Evolutionary conservation across 1,284 basidiomycete species (phyloP), one percentile per base, ranked within the genome.

Genomic region (Ustilago hordei): DNA sequence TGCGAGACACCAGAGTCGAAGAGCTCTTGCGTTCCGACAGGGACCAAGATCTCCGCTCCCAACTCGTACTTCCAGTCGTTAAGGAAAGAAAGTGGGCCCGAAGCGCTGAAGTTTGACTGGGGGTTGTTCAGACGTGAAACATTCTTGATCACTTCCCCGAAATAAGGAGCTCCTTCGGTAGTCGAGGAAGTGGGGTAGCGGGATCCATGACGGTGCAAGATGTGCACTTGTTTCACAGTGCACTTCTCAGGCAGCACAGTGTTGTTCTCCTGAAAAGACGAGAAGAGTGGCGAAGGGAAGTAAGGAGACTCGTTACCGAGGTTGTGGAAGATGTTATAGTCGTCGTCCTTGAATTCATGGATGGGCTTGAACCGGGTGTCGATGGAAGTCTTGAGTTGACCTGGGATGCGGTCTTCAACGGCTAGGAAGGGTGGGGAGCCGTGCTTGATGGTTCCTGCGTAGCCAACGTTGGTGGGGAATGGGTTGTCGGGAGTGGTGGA

Each of bases 1-100:
- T 80, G 66, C 36, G 76, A 48, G 2, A 86, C 83, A 57, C 84
- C 86, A 31, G 78, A 78, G 53, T 84, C 81, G 48, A 84, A 87
- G n/a, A 87, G 75, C 82, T 95, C 92, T 82, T 93, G 91, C 47
- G 93, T 88, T 60, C 93, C 93, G 72, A 94, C 93, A 0, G 93
- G 93, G 28, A 93, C 93, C 60, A 95, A 87, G 35, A 90, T 83
- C 88, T 95, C 93, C 87, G 92, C 84, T 19, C 89, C 89, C 7
- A 89, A 83, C 62, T 86, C 72, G 76, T 88, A 89, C 31, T 78
- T 80, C 88, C 88, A 95, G 35, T 89, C 88, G 79, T 93, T 93
- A 87, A 95, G 87, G 84, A 95, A 95, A 0, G 88, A 83, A 6
- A 95, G 86, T 4, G 90, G 87, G 0, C 91, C 92, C 3, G 88